Conservation (phyloP, 2,329 filamentous ascomycete genomes). For the Mycosphaerella sp. region DNA sequence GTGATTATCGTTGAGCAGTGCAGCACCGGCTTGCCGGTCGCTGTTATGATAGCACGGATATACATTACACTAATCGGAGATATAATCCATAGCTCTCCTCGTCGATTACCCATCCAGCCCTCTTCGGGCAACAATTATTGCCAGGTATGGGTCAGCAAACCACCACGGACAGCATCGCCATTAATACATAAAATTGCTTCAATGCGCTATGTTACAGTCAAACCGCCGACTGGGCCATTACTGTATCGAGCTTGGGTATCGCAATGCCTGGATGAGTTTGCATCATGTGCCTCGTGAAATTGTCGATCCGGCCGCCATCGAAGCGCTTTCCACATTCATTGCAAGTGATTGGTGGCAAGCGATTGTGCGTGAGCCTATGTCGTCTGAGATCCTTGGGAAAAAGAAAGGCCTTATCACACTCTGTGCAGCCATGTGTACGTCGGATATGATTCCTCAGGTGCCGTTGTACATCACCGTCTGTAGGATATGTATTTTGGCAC, state of each 20-base stretch:
- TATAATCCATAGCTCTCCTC: no score
- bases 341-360: not conserved
- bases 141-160: no score
- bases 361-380: not conserved
- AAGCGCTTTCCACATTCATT: not conserved
- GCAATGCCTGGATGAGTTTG: not conserved
- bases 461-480: not conserved
- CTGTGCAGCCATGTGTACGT: not conserved
- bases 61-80: no score
- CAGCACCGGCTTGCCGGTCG: no score
- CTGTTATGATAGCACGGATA: no score
- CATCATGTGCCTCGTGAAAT: not conserved
- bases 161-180: no score
- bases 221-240: not conserved
- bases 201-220: not conserved
- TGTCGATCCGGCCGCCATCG: not conserved
- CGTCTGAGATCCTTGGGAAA: not conserved
- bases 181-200: no score
- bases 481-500: not conserved
- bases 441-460: not conserved
- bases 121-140: no score
- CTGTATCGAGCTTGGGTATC: not conserved
- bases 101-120: no score
- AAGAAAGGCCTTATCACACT: not conserved
- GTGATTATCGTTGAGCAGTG: no score